These are phyloP conservation scores for Circinella minor DNA, from an alignment of 371 early-diverging fungal genomes.

Conservation along the genomic window DNA sequence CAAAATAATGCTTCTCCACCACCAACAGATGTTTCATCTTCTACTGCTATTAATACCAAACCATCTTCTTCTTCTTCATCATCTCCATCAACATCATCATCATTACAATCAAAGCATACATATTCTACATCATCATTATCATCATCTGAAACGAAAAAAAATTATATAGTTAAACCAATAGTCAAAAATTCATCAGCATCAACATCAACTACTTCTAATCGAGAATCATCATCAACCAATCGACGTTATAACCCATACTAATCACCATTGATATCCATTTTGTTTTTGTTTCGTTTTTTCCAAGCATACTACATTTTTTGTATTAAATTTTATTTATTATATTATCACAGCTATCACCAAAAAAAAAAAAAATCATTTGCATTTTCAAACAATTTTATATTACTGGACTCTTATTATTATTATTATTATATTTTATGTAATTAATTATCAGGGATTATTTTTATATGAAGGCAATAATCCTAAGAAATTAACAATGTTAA, in stretches of 20 bases:
- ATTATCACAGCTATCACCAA: too few species aligned
- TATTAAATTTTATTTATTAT: too few species aligned
- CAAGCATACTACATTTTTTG: too few species aligned
- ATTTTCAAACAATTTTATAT: too few species aligned
- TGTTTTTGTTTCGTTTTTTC: too few species aligned
- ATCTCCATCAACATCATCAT: not conserved
- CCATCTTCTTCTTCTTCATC: not conserved
- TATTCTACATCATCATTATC: not conserved
- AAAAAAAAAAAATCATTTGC: too few species aligned
- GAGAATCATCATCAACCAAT: not conserved
- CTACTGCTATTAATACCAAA: not conserved
- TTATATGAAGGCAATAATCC: too few species aligned
- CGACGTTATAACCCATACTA: conserved; percentile 14
- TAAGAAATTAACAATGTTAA: too few species aligned
- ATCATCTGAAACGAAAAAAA: conserved; percentile 7
- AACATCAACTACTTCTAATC: not conserved
- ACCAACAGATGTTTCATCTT: not conserved
- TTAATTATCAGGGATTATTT: too few species aligned
- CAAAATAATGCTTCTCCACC: conserved; percentile 22
- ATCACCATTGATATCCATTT: too few species aligned
- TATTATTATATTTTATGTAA: too few species aligned
- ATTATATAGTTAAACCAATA: not conserved
- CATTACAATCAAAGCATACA: not conserved
- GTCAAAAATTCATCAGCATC: conserved; percentile 1
- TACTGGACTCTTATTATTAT: too few species aligned